Base-by-base conservation (phyloP, 805 yeast species). In the Ogataea pignaliae region DNA sequence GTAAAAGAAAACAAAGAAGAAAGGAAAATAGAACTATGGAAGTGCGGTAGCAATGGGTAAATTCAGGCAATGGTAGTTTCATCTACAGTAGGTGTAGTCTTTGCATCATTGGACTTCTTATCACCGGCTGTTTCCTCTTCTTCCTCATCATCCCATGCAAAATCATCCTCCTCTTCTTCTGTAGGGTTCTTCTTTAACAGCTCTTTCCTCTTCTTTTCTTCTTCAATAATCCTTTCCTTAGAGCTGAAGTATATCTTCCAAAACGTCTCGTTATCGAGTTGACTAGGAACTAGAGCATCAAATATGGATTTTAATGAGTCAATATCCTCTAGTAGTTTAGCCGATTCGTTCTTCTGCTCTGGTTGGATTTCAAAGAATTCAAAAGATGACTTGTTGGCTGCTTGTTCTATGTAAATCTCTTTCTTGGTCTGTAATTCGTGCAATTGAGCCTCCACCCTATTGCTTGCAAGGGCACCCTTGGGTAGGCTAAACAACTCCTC, bases 221-320 rank as follows among this genome's bases (percentile, higher is more conserved):
- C 81, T 37, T 73, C 72, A 35, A 76, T 70, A 16, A 88, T 76
- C 52, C 72, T 71, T 11, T 65, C 60, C 45, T 74, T 76, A 55
- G 75, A 68, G 42, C 66, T 70, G 63, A 79, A 84, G 64, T 87
- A 89, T 30, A 81, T 72, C 37, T 69, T 66, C 97, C 97, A 90
- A 62, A 90, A 90, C 38, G 69, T 69, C 21, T 73, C 67, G 54
- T 81, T 84, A 3, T 77, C 56, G 26, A 32, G 83, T 63, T 52
- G 36, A 8, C 72, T 75, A 0, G 96, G 95, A 2, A 89, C 95
- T 8, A 88, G 59, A 28, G 67, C 65, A 43, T 78, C 76, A 78
- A 79, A 78, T 34, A 85, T 63, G 29, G 65, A 65, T 21, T 70
- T 65, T 47, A 88, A 72, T 18, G 78, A 75, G 4, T 77, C 71